A percentile compares a stretch with the other conserved stretches of the same genome.
These are phyloP conservation scores for Voacanga thouarsii DNA, from an alignment of 257 asterid species.

Conservation along the genomic window DNA sequence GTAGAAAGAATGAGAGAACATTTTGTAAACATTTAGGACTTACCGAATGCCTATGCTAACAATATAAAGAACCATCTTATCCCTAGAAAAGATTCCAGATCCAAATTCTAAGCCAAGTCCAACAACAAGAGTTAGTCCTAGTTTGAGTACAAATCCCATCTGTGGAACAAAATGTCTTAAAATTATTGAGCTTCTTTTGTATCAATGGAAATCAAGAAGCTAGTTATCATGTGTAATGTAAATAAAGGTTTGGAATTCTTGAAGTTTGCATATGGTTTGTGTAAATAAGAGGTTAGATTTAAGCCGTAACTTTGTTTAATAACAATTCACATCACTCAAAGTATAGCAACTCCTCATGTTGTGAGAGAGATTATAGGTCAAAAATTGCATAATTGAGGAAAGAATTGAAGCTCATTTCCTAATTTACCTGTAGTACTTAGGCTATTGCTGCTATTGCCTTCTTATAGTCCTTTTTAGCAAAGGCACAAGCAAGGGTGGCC, in stretches of 20 bases:
- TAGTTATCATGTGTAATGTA: too few relatives aligned
- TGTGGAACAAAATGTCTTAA: slow-evolving; percentile 30
- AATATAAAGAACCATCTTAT: slow-evolving; percentile 47
- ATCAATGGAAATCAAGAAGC: not conserved
- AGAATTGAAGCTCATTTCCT: too few relatives aligned
- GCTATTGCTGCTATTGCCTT: slow-evolving; percentile 80
- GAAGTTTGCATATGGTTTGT: not conserved
- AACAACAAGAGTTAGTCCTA: slow-evolving; percentile 62
- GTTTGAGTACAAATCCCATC: slow-evolving; percentile 88
- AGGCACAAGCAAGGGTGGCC: slow-evolving; percentile 97
- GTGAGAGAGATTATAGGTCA: not conserved
- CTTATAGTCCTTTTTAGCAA: slow-evolving; percentile 82
- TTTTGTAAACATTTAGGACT: not conserved
- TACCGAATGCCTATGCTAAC: slow-evolving; percentile 79
- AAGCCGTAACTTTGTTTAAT: too few relatives aligned
- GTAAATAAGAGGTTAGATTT: too few relatives aligned
- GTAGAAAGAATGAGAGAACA: not conserved
- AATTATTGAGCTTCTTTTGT: too few relatives aligned
- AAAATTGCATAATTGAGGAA: too few relatives aligned
- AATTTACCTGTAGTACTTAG: slow-evolving; percentile 83
- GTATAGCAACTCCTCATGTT: too few relatives aligned
- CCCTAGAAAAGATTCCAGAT: slow-evolving; percentile 78
- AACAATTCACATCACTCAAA: too few relatives aligned
- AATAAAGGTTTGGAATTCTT: not conserved
- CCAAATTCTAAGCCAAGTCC: slow-evolving; percentile 80